These are phyloP conservation scores for Biscutella auriculata DNA, from an alignment of 441 rosid genomes.

Conservation along the genomic window DNA sequence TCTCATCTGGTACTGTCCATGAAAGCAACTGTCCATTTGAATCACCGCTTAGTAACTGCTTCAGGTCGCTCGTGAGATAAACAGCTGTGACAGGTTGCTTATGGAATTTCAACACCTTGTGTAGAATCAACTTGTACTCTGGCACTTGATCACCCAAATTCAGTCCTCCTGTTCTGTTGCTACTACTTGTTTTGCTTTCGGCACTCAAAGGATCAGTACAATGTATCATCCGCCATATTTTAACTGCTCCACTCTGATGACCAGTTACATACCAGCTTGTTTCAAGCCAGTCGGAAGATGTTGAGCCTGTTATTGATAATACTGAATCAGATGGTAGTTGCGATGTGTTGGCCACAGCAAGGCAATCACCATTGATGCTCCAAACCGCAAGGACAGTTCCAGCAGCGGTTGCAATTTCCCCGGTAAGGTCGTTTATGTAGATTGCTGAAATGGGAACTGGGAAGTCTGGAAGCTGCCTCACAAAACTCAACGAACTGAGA, in stretches of 20 bases:
- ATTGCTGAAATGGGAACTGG: conserved; percentile 79
- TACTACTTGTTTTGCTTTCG: conserved; percentile 36
- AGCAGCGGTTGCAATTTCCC: conserved; percentile 92
- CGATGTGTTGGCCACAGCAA: conserved; percentile 82
- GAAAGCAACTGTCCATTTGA: conserved; percentile 75
- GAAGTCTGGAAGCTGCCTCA: conserved; percentile 86
- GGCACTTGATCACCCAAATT: conserved; percentile 55
- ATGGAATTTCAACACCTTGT: conserved; percentile 77
- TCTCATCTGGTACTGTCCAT: conserved; percentile 83
- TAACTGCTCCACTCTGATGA: conserved; percentile 96
- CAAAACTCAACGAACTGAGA: conserved; percentile 76
- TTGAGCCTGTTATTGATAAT: conserved; percentile 73
- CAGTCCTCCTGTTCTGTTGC: conserved; percentile 39
- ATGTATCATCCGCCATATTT: conserved; percentile 95
- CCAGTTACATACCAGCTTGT: conserved; percentile 94
- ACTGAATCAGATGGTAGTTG: conserved; percentile 96
- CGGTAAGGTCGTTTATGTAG: conserved; percentile 84
- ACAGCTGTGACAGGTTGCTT: conserved; percentile 88
- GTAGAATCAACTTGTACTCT: conserved; percentile 79
- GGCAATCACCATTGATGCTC: conserved; percentile 98
- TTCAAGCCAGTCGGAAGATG: conserved; percentile 90
- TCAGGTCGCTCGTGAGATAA: conserved; percentile 62
- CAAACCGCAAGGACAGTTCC: conserved; percentile 94
- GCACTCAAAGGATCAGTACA: conserved; percentile 43
- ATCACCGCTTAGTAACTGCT: conserved; percentile 94